Evolutionary conservation across 148 eudicot species (phyloP).

Genomic region (Euryodendron excelsum): DNA sequence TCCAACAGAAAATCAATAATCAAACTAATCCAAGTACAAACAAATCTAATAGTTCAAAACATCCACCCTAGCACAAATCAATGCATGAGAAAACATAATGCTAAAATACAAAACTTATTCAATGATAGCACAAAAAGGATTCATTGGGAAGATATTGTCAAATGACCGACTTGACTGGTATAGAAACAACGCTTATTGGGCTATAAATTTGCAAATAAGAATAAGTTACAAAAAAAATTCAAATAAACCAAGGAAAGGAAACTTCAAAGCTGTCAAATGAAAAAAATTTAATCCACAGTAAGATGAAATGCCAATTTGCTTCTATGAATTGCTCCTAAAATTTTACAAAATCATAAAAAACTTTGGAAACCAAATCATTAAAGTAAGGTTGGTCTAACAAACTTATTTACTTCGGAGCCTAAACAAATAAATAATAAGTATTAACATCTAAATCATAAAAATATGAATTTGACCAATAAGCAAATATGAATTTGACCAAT

Average conservation of each 20-base stretch:
- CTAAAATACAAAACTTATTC: neutral
- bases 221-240: neutral
- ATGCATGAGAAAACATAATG: neutral
- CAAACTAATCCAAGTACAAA: neutral
- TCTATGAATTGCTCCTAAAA: neutral
- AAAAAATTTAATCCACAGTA: neutral
- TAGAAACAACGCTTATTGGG: neutral
- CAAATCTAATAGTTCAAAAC: neutral
- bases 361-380: neutral
- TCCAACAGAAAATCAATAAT: constrained; percentile 5
- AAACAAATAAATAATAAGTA: neutral
- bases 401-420: neutral
- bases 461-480: neutral
- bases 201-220: neutral
- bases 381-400: neutral
- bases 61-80: neutral
- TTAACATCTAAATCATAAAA: neutral
- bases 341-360: neutral
- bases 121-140: neutral
- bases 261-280: neutral
- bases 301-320: neutral
- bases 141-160: neutral
- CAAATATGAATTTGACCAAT: neutral
- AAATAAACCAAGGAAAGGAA: neutral
- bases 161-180: neutral